Evolutionary conservation across 2,329 filamentous ascomycete genomes (phyloP), one percentile per base, ranked within the genome.

Genomic region (Xylaria sp.): DNA sequence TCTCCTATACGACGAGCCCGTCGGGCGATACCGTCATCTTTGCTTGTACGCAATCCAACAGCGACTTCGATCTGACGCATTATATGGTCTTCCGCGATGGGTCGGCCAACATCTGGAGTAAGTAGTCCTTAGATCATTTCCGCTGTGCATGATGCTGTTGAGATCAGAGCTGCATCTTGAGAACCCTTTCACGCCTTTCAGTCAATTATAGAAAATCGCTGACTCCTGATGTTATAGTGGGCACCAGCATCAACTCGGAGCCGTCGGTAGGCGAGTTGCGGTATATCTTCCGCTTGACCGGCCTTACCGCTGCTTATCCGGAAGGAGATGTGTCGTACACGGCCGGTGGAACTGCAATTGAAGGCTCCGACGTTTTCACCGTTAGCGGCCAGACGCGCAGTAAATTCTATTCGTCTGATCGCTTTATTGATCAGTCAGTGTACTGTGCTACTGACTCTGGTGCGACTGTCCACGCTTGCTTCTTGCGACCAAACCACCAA

Each of bases 391-490:
- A 89, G 72, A 89, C 87, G 0, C 83, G 87, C 48, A 86, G 84
- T 79, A 90, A 90, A 77, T 90, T 90, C 79, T 90, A 88, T 77
- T 88, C 85, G 0, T 86, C 85, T 32, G 81, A 89, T 66, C 83
- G 87, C 25, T 89, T 89, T 75, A 89, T 90, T 67, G 88, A 90
- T 65, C 86, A 90, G 70, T 77, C 82, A 21, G 82, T 86, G 27
- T 87, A 90, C 74, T 89, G 87, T 72, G 69, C 82, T 75, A 80
- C 78, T 1, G 75, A 78, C 27, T 72, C 73, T 5, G 74, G 71
- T 9, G 72, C 72, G 13, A 73, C 69, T 8, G 66, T 74, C 8
- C 66, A 79, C 74, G 81, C 48, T 76, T 80, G 68, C 71, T 77
- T 67, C 63, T 64, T 73, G 63, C 74, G 75, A 50, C 78, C 72